Evolutionary conservation across 768 basidiomycete genomes (phyloP).

Genomic region (Calvatia gigantea): DNA sequence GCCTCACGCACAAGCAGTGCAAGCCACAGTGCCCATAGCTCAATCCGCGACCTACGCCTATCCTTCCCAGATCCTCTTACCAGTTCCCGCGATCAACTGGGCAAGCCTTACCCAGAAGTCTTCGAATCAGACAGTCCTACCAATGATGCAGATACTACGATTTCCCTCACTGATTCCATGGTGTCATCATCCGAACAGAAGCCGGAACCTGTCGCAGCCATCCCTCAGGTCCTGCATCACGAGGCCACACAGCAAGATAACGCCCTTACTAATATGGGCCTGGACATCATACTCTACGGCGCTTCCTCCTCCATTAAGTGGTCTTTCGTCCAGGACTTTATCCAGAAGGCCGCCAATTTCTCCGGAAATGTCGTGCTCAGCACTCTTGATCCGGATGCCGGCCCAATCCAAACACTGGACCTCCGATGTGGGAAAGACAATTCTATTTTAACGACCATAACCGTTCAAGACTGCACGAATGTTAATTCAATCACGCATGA

Average conservation of each 20-base stretch:
- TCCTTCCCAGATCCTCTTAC: conserved; percentile 84
- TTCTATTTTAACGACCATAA: conserved; percentile 27
- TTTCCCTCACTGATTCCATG: conserved; percentile 5
- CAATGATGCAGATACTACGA: conserved; percentile 15
- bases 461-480: conserved; percentile 36
- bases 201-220: conserved; percentile 27
- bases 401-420: conserved; percentile 24
- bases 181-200: conserved; percentile 26
- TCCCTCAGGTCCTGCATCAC: conserved; percentile 33
- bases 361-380: conserved; percentile 30
- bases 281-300: conserved; percentile 70
- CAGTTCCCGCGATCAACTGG: conserved; percentile 61
- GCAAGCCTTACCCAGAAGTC: conserved; percentile 55
- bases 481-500: conserved; percentile 18
- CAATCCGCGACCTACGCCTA: conserved; percentile 71
- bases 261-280: conserved; percentile 32
- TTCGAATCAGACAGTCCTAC: conserved; percentile 32
- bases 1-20: conserved; percentile 66
- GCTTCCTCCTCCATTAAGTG: conserved; percentile 55
- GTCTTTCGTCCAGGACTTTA: conserved; percentile 54
- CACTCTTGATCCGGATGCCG: conserved; percentile 21
- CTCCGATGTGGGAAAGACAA: conserved; percentile 25
- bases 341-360: conserved; percentile 49
- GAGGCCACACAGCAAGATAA: conserved; percentile 20
- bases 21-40: conserved; percentile 51